A percentile compares a stretch with the other conserved stretches of the same genome.
Conservation (phyloP, 139 green algal species). For the Micromonas commoda region DNA sequence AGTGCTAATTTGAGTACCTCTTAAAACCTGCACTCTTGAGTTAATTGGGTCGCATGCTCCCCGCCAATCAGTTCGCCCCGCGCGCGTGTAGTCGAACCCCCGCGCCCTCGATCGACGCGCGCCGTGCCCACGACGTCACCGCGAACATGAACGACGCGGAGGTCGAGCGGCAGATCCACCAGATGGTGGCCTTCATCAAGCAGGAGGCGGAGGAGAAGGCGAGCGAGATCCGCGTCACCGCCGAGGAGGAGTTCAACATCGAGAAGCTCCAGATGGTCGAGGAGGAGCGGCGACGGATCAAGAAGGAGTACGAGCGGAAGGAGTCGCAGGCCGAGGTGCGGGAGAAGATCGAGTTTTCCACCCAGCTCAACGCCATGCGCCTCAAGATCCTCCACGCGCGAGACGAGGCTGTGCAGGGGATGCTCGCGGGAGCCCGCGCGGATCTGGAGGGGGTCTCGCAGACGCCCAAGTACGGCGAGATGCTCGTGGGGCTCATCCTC, state of each 20-base stretch:
- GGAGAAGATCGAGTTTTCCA: slow-evolving; percentile 99
- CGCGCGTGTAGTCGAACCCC: no score
- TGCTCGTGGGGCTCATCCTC: slow-evolving; percentile 74
- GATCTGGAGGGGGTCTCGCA: slow-evolving; percentile 59
- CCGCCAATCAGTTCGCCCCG: no score
- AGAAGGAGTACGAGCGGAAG: slow-evolving; percentile 90
- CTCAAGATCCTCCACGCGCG: slow-evolving; percentile 85
- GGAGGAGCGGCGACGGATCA: slow-evolving; percentile 88
- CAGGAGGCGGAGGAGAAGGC: slow-evolving; percentile 98
- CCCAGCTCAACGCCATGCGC: slow-evolving; percentile 87
- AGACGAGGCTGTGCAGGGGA: slow-evolving; percentile 68
- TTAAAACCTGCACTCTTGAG: no score
- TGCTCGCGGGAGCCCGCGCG: slow-evolving; percentile 53
- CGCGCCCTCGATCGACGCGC: no score
- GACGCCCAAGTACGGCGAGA: slow-evolving; percentile 62
- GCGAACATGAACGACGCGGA: slow-evolving; percentile 40
- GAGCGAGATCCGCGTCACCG: slow-evolving; percentile 87
- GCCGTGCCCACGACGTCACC: no score
- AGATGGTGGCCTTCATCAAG: slow-evolving; percentile 97
- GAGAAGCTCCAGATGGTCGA: slow-evolving; percentile 96
- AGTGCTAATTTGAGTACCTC: no score
- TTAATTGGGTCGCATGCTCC: no score
- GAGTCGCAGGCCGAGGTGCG: slow-evolving; percentile 86
- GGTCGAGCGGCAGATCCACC: slow-evolving; percentile 43
- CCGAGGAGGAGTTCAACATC: slow-evolving; percentile 98